Evolutionary conservation across 1,139 yeast species (phyloP).

Genomic region (Barnettozyma hawaiiensis): DNA sequence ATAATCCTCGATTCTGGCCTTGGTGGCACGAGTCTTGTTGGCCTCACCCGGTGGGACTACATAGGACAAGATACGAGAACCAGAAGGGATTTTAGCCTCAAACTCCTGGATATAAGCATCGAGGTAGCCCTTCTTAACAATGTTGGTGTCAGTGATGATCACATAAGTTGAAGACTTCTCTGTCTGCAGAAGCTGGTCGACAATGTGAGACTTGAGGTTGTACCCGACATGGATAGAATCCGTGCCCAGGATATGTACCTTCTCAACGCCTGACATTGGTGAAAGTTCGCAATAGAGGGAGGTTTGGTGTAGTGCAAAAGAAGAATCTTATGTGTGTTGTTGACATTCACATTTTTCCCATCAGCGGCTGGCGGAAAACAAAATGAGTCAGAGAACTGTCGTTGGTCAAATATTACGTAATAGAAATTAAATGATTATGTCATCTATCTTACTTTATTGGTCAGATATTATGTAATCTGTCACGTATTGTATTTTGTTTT

Average conservation of each 20-base stretch:
- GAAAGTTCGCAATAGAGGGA: background rate
- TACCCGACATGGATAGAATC: conserved; percentile 91
- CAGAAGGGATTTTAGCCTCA: conserved; percentile 35
- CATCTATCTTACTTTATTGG: too few species aligned
- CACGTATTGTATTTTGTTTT: too few species aligned
- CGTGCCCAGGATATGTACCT: conserved; percentile 70
- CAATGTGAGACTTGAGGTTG: conserved; percentile 71
- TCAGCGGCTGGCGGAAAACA: too few species aligned
- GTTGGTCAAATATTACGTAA: background rate
- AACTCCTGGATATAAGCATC: conserved; percentile 35
- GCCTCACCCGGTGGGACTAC: conserved; percentile 91
- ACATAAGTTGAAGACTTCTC: conserved; percentile 88
- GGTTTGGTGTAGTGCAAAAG: too few species aligned
- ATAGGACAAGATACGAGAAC: conserved; percentile 64
- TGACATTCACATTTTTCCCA: too few species aligned
- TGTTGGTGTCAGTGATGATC: conserved; percentile 79
- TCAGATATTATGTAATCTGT: background rate
- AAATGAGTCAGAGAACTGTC: conserved; percentile 1
- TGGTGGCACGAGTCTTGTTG: conserved; percentile 80
- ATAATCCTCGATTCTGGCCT: conserved; percentile 91
- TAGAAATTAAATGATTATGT: too few species aligned
- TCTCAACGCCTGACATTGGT: conserved; percentile 26
- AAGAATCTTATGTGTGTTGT: too few species aligned
- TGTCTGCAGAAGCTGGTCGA: conserved; percentile 54
- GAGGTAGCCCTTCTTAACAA: conserved; percentile 63